phyloP scores from a whole-genome alignment of 768 basidiomycete genomes.

The Leucocoprinus birnbaumii region DNA sequence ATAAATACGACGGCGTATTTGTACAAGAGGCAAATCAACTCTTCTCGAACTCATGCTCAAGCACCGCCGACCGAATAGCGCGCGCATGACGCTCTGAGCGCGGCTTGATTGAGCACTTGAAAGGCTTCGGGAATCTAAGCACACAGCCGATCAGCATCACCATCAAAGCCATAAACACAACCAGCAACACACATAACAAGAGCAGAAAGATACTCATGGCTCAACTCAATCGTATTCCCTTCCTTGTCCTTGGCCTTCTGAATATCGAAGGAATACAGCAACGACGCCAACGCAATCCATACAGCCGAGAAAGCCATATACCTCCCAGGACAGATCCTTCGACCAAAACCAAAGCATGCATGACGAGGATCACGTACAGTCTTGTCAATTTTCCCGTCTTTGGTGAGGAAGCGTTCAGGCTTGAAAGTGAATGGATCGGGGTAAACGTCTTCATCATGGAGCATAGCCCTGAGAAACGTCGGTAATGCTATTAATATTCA shows the following conservation, averaged over 20 bases:
- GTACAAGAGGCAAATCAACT: neutral
- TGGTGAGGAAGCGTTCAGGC: slow-evolving; percentile 35
- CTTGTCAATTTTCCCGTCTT: slow-evolving; percentile 22
- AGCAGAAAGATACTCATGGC: slow-evolving; percentile 15
- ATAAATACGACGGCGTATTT: neutral
- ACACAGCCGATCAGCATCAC: neutral
- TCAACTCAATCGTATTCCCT: slow-evolving; percentile 9
- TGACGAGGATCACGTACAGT: slow-evolving; percentile 23
- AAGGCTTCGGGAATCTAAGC: slow-evolving; percentile 17
- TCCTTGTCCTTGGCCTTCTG: slow-evolving; percentile 20
- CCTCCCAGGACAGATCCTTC: slow-evolving; percentile 24
- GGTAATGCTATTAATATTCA: neutral
- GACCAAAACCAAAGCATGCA: slow-evolving; percentile 29
- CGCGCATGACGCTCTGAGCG: slow-evolving; percentile 16
- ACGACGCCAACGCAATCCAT: slow-evolving; percentile 22
- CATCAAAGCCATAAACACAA: neutral
- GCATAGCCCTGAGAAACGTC: slow-evolving; percentile 31
- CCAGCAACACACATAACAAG: slow-evolving; percentile 17
- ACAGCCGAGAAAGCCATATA: slow-evolving; percentile 22
- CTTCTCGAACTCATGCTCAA: slow-evolving; percentile 5
- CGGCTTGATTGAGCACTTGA: slow-evolving; percentile 17
- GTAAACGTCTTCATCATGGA: slow-evolving; percentile 34
- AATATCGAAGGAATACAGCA: slow-evolving; percentile 21
- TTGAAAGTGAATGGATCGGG: slow-evolving; percentile 38
- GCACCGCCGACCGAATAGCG: slow-evolving; percentile 15